Percentiles rank a stretch among this genome's conserved stretches.
phyloP scores from a whole-genome alignment of 495 filamentous ascomycete genomes.

The Annulohypoxylon bovei region DNA sequence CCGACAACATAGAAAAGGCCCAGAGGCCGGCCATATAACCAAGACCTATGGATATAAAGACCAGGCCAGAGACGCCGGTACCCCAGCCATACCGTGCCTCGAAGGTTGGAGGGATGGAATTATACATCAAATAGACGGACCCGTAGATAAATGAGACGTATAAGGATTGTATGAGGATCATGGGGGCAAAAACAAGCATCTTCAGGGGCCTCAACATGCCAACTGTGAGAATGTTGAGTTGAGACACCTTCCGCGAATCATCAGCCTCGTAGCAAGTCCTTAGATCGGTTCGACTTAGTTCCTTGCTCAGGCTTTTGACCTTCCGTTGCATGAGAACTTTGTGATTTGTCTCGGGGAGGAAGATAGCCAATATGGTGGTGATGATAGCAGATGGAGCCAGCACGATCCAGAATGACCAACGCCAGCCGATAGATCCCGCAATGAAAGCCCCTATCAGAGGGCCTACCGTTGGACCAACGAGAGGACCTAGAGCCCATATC shows the following conservation, averaged over 20 bases:
- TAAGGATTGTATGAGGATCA: constrained; percentile 73
- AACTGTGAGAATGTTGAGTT: constrained; percentile 37
- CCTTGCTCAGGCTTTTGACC: constrained; percentile 48
- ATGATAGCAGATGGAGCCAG: constrained; percentile 57
- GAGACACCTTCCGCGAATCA: constrained; percentile 27
- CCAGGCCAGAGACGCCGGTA: constrained; percentile 47
- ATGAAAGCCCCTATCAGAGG: constrained; percentile 64
- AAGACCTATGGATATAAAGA: constrained; percentile 57
- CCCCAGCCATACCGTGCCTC: constrained; percentile 58
- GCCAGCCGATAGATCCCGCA: constrained; percentile 63
- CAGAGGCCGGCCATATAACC: constrained; percentile 52
- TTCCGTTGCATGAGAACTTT: constrained; percentile 63
- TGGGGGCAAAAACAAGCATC: constrained; percentile 67
- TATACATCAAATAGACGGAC: constrained; percentile 79
- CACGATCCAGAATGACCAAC: constrained; percentile 69
- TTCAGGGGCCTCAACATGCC: constrained; percentile 64
- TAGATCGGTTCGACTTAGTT: constrained; percentile 48
- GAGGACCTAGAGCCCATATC: constrained; percentile 56
- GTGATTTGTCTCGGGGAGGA: constrained; percentile 66
- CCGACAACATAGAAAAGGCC: constrained; percentile 51
- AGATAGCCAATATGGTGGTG: constrained; percentile 54
- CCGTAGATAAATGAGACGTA: constrained; percentile 81
- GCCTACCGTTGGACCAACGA: constrained; percentile 57
- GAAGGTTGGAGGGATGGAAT: constrained; percentile 71
- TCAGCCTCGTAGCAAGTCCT: constrained; percentile 47